These are phyloP conservation scores for Blepharisma stoltei DNA, from an alignment of 73 alveolate species.

Conservation along the genomic window DNA sequence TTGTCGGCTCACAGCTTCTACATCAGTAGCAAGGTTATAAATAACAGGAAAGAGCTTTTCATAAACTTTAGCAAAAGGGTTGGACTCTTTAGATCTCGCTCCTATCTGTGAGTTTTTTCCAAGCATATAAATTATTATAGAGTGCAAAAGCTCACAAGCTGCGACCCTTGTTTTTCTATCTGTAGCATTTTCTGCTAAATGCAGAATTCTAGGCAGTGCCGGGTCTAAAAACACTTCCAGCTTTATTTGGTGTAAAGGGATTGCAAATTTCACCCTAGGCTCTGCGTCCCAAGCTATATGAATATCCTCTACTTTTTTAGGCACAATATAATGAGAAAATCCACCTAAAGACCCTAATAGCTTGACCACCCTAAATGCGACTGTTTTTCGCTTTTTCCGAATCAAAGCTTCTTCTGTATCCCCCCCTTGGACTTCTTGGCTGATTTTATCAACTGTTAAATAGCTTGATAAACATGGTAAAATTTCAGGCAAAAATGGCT, in stretches of 20 bases:
- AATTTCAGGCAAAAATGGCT: slow-evolving; percentile 8
- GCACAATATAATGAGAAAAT: slow-evolving; percentile 68
- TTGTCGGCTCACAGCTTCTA: slow-evolving; percentile 66
- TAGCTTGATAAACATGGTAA: slow-evolving; percentile 9
- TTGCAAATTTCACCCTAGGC: slow-evolving; percentile 66
- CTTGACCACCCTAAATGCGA: slow-evolving; percentile 62
- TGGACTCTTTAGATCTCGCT: slow-evolving; percentile 47
- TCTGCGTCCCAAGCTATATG: slow-evolving; percentile 76
- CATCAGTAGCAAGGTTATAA: slow-evolving; percentile 47
- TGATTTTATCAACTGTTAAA: slow-evolving; percentile 12
- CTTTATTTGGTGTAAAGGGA: slow-evolving; percentile 78
- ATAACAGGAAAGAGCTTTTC: slow-evolving; percentile 67
- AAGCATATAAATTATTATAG: slow-evolving; percentile 82
- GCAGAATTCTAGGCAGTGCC: slow-evolving; percentile 80
- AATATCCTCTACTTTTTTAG: slow-evolving; percentile 56
- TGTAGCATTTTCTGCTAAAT: slow-evolving; percentile 74
- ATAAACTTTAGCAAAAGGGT: slow-evolving; percentile 68
- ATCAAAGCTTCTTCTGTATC: slow-evolving; percentile 33
- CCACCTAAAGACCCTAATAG: slow-evolving; percentile 91
- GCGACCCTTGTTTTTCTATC: slow-evolving; percentile 81
- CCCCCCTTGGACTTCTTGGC: slow-evolving; percentile 45
- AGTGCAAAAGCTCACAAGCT: slow-evolving; percentile 90
- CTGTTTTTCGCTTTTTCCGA: slow-evolving; percentile 35
- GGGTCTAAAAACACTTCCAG: slow-evolving; percentile 56
- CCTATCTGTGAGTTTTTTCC: slow-evolving; percentile 81